Percentiles rank a stretch among this genome's conserved stretches.
These are phyloP conservation scores for Rubia peregrina DNA, from an alignment of 305 asterid genomes.

Conservation along the genomic window DNA sequence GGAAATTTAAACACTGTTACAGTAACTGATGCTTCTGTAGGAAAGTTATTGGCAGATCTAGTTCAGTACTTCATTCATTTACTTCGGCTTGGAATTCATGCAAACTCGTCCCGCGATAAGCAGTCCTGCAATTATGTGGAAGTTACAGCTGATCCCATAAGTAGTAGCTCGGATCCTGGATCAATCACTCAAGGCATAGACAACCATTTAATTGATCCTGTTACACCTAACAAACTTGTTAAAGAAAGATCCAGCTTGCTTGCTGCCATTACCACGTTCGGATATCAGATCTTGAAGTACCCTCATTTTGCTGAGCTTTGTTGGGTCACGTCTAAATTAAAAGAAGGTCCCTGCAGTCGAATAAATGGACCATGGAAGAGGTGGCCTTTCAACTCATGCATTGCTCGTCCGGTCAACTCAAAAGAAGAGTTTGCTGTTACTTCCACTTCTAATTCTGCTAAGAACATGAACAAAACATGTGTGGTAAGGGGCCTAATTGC, in stretches of 20 bases:
- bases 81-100: conserved; percentile 37
- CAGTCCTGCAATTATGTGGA: conserved; percentile 29
- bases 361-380: conserved; percentile 80
- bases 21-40: conserved; percentile 48
- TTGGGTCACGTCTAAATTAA: conserved; percentile 95
- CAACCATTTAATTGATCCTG: conserved; percentile 33
- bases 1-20: conserved; percentile 50
- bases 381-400: conserved; percentile 93
- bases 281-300: conserved; percentile 77
- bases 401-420: conserved; percentile 56
- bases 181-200: conserved; percentile 22
- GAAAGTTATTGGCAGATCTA: conserved; percentile 64
- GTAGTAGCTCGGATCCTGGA: conserved; percentile 19
- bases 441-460: conserved; percentile 37
- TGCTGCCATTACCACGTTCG: conserved; percentile 76
- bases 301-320: conserved; percentile 99
- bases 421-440: conserved; percentile 33
- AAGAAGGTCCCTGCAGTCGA: conserved; percentile 75
- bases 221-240: conserved; percentile 16
- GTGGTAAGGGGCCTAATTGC: conserved; percentile 81
- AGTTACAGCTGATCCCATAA: conserved; percentile 27
- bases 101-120: conserved; percentile 26
- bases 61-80: conserved; percentile 63
- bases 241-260: conserved; percentile 71
- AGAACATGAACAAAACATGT: conserved; percentile 42